phyloP scores from a whole-genome alignment of 2,329 filamentous ascomycete genomes.

The Arachnopeziza araneosa region DNA sequence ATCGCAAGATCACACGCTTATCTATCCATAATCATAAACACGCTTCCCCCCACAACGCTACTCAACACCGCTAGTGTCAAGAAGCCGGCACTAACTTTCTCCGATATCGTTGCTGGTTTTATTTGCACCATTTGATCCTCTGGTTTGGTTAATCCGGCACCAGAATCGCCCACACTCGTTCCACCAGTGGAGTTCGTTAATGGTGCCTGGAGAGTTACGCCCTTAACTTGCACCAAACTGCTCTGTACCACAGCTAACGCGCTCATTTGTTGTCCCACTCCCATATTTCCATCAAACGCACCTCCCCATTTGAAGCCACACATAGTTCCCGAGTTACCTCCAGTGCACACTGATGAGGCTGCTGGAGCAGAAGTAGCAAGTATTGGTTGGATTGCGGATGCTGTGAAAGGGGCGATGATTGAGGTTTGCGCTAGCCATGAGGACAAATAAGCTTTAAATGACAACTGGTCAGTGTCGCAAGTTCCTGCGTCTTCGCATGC shows the following conservation, averaged over 20 bases:
- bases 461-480: slow-evolving; percentile 57
- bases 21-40: slow-evolving; percentile 39
- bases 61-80: slow-evolving; percentile 51
- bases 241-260: slow-evolving; percentile 60
- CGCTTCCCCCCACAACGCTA: slow-evolving; percentile 48
- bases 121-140: background rate
- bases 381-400: slow-evolving; percentile 45
- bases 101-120: slow-evolving; percentile 40
- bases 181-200: slow-evolving; percentile 51
- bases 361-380: slow-evolving; percentile 50
- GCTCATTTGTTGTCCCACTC: slow-evolving; percentile 67
- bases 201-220: slow-evolving; percentile 28
- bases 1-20: slow-evolving; percentile 23
- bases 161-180: slow-evolving; percentile 40
- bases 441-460: slow-evolving; percentile 60
- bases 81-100: slow-evolving; percentile 64
- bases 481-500: slow-evolving; percentile 56
- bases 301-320: slow-evolving; percentile 57
- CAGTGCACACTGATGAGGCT: slow-evolving; percentile 53
- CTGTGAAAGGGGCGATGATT: slow-evolving; percentile 58
- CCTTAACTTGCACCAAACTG: slow-evolving; percentile 49
- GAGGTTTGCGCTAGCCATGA: slow-evolving; percentile 57
- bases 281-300: slow-evolving; percentile 50
- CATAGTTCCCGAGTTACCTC: slow-evolving; percentile 43
- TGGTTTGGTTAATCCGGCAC: slow-evolving; percentile 15